phyloP scores from a whole-genome alignment of 148 eudicot species.

The Heliosperma pusillum region DNA sequence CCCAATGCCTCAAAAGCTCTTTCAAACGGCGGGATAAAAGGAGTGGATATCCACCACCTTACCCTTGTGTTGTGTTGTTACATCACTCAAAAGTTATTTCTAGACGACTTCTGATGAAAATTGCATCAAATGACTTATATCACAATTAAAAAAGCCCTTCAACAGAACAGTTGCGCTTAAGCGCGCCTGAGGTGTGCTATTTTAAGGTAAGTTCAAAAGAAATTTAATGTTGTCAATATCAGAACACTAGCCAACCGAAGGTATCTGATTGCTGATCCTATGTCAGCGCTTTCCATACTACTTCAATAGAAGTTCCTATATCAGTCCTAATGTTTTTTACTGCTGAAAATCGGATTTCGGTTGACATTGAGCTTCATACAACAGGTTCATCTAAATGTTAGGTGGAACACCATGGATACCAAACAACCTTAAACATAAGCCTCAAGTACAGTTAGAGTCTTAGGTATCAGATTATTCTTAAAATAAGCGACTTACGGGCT shows the following conservation, averaged over 20 bases:
- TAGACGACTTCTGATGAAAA: too few relatives aligned
- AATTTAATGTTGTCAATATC: neutral
- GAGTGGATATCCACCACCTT: too few relatives aligned
- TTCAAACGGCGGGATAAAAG: too few relatives aligned
- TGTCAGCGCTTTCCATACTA: neutral
- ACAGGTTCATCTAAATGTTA: neutral
- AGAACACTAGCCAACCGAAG: constrained; percentile 13
- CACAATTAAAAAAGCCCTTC: too few relatives aligned
- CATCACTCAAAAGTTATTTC: too few relatives aligned
- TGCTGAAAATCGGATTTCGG: neutral
- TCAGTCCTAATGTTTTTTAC: neutral
- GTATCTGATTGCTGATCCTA: neutral
- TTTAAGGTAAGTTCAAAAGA: neutral
- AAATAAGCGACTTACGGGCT: neutral
- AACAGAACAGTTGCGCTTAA: neutral
- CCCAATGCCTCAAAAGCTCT: too few relatives aligned
- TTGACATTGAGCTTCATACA: constrained; percentile 12
- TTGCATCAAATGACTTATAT: too few relatives aligned
- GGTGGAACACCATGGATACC: neutral
- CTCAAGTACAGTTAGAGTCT: neutral
- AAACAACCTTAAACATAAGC: neutral
- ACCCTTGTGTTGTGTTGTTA: too few relatives aligned
- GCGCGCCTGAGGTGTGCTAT: neutral
- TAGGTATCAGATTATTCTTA: neutral
- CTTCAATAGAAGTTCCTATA: neutral